phyloP scores from a whole-genome alignment of 2,329 filamentous ascomycete genomes.

The Cytospora chrysosperma region DNA sequence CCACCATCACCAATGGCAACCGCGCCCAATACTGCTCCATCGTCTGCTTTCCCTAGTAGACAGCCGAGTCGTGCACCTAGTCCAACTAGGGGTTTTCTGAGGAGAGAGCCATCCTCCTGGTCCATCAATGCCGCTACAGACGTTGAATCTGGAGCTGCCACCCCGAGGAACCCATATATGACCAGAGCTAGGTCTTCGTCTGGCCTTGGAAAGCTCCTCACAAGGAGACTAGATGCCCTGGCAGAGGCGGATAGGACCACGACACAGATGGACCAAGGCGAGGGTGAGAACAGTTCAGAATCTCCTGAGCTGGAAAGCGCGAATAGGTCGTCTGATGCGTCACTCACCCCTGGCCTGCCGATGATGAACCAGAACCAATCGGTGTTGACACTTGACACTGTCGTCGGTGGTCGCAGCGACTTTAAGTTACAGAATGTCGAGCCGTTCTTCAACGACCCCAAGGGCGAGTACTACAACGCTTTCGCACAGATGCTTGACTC shows the following conservation, averaged over 20 bases:
- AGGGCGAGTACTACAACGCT: constrained; percentile 57
- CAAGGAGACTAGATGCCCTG: constrained; percentile 11
- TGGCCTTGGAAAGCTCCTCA: constrained; percentile 15
- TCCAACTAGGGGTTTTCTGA: constrained; percentile 11
- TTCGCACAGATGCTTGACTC: constrained; percentile 58
- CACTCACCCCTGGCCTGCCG: neutral
- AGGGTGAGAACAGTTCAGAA: constrained; percentile 21
- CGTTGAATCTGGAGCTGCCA: constrained; percentile 4
- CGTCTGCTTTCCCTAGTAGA: constrained; percentile 8
- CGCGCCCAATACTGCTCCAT: constrained; percentile 10
- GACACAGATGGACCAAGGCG: constrained; percentile 25
- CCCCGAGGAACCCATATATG: neutral
- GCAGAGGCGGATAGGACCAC: constrained; percentile 15
- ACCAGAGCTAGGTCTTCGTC: constrained; percentile 4
- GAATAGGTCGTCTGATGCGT: constrained; percentile 10
- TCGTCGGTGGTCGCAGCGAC: constrained; percentile 61
- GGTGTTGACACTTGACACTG: constrained; percentile 52
- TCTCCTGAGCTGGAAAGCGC: constrained; percentile 28
- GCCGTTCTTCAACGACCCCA: constrained; percentile 65
- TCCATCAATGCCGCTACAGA: constrained; percentile 7
- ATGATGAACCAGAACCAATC: constrained; percentile 18
- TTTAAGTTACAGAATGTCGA: constrained; percentile 65
- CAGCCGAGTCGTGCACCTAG: constrained; percentile 17
- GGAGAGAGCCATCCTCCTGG: neutral
- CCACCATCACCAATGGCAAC: constrained; percentile 1